phyloP scores from a whole-genome alignment of 129 eudicot genomes.

The Chrysanthemum seticuspe region DNA sequence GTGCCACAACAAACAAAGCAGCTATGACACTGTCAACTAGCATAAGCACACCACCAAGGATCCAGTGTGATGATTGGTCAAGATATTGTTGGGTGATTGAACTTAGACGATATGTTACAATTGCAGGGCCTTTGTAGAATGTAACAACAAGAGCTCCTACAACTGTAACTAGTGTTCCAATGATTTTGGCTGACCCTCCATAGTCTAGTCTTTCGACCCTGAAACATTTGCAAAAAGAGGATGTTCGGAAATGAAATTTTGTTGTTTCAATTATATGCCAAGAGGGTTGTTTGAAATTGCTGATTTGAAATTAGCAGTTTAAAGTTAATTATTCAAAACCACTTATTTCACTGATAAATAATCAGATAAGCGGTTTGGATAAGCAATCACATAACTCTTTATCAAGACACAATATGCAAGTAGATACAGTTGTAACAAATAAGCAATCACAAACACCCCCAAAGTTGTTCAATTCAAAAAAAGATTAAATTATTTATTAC shows the following conservation, averaged over 20 bases:
- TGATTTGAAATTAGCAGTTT: not conserved
- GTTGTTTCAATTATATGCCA: not conserved
- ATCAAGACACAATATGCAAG: no score
- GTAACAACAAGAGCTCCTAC: slow-evolving; percentile 38
- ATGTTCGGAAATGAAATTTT: not conserved
- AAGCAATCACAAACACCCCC: no score
- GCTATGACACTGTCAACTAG: slow-evolving; percentile 28
- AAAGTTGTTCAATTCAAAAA: not conserved
- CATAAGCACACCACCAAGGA: slow-evolving; percentile 45
- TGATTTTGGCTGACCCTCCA: slow-evolving; percentile 42
- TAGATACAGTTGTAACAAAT: no score
- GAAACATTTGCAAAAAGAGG: slow-evolving; percentile 5
- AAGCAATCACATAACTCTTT: not conserved
- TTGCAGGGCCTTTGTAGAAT: slow-evolving; percentile 37
- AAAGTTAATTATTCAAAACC: no score
- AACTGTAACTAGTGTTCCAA: slow-evolving; percentile 37
- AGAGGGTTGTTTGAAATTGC: not conserved
- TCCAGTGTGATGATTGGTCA: slow-evolving; percentile 23
- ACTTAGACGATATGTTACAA: slow-evolving; percentile 2
- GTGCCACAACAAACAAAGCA: slow-evolving; percentile 34
- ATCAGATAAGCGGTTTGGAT: not conserved
- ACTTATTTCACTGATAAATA: no score
- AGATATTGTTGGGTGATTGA: slow-evolving; percentile 5
- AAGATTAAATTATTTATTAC: slow-evolving; percentile 27
- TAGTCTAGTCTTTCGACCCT: slow-evolving; percentile 61